Conservation (phyloP, 805 yeast genomes). For the Barnettozyma siamensis region DNA sequence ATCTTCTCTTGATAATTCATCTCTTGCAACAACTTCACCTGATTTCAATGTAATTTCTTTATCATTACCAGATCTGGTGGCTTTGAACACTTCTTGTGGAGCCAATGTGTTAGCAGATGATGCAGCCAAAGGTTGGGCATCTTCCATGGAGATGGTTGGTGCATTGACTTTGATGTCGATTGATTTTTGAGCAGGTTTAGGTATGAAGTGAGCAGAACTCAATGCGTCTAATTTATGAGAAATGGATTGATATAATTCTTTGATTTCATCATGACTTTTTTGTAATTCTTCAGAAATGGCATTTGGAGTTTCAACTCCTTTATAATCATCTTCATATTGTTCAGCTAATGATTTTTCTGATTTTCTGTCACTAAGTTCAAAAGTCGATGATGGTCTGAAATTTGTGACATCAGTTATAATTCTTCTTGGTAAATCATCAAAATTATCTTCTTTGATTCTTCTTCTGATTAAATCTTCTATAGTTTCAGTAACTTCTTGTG, state of each 20-base stretch:
- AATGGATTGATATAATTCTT: constrained; percentile 54
- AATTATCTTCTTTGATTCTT: constrained; percentile 67
- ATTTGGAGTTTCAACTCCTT: constrained; percentile 38
- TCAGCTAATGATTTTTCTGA: constrained; percentile 88
- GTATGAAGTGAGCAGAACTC: constrained; percentile 91
- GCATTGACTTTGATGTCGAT: constrained; percentile 79
- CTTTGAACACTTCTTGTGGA: constrained; percentile 85
- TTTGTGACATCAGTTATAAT: constrained; percentile 60
- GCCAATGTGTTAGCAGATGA: constrained; percentile 74
- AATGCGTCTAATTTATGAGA: constrained; percentile 77
- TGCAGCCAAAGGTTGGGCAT: constrained; percentile 87
- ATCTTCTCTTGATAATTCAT: constrained; percentile 78
- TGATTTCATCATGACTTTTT: constrained; percentile 73
- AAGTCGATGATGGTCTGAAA: constrained; percentile 45
- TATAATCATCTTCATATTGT: constrained; percentile 80
- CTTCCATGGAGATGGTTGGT: constrained; percentile 87
- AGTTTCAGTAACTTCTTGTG: constrained; percentile 79
- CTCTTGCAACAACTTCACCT: constrained; percentile 76
- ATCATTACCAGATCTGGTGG: constrained; percentile 38
- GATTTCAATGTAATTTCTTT: constrained; percentile 67
- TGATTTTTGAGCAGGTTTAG: constrained; percentile 78
- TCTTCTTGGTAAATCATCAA: constrained; percentile 80
- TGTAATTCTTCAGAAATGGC: constrained; percentile 56
- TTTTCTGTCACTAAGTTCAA: constrained; percentile 77
- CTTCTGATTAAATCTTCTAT: constrained; percentile 85